A percentile compares a stretch with the other conserved stretches of the same genome.
Evolutionary conservation across 1,284 basidiomycete genomes (phyloP).

Genomic region (Neolentinus lepideus): DNA sequence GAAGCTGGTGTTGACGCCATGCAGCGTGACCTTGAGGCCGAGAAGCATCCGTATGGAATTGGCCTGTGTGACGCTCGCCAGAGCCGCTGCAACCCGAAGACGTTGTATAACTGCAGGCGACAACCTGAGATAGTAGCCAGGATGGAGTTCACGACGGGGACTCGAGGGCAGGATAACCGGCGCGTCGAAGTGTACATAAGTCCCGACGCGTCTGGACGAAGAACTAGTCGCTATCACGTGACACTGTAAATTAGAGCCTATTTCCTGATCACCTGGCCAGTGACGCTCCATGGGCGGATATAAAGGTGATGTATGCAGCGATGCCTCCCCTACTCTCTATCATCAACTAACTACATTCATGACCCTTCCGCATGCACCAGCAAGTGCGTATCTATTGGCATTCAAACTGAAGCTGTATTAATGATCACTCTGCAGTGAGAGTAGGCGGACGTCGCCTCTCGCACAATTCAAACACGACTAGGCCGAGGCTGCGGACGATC

Average conservation of each 20-base stretch:
- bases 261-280: not conserved
- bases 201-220: not conserved
- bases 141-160: too few relatives aligned
- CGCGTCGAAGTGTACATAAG: not conserved
- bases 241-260: not conserved
- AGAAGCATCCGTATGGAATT: too few relatives aligned
- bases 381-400: conserved; percentile 2
- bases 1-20: not conserved
- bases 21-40: not conserved
- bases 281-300: not conserved
- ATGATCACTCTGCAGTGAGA: conserved; percentile 35
- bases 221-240: not conserved
- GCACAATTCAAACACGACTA: not conserved
- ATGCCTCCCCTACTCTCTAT: not conserved
- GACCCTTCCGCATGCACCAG: conserved; percentile 6
- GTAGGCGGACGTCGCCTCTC: conserved; percentile 61
- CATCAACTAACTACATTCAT: not conserved
- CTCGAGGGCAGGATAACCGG: not conserved
- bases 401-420: not conserved
- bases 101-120: too few relatives aligned
- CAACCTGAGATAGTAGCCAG: too few relatives aligned
- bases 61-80: too few relatives aligned
- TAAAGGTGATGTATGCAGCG: not conserved
- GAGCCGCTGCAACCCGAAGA: too few relatives aligned
- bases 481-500: not conserved